A percentile compares a stretch with the other conserved stretches of the same genome.
Evolutionary conservation across 257 asterid genomes (phyloP).

Genomic region (Jacaranda mimosifolia): DNA sequence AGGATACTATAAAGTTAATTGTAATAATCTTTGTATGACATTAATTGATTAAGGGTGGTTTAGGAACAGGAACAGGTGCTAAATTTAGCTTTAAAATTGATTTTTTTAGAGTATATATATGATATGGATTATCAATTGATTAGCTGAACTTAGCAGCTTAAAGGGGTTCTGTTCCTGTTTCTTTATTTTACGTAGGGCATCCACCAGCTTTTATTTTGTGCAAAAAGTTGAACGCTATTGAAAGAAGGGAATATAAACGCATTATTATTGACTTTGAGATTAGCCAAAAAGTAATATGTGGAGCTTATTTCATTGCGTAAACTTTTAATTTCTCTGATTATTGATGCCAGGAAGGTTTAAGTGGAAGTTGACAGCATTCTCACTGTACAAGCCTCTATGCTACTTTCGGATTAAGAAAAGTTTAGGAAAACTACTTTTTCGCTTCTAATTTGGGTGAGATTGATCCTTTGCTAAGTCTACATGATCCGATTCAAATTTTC

Average conservation of each 20-base stretch:
- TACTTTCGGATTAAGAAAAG: too few relatives aligned
- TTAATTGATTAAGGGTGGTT: conserved; percentile 32
- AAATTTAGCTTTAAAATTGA: conserved; percentile 61
- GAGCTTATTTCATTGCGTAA: background rate
- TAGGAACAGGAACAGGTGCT: conserved; percentile 87
- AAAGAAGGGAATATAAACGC: background rate
- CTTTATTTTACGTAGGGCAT: conserved; percentile 40
- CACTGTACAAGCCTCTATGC: background rate
- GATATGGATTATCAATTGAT: conserved; percentile 28
- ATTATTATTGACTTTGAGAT: conserved; percentile 29
- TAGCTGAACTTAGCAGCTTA: conserved; percentile 77
- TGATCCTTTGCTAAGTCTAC: too few relatives aligned
- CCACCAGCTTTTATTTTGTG: conserved; percentile 39
- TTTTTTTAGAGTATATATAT: conserved; percentile 30
- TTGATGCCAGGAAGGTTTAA: conserved; percentile 14
- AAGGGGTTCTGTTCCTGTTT: conserved; percentile 65
- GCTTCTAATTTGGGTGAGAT: too few relatives aligned
- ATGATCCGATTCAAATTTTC: too few relatives aligned
- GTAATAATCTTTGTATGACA: conserved; percentile 35
- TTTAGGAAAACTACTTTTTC: too few relatives aligned
- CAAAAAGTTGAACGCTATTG: conserved; percentile 16
- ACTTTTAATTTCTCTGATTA: background rate
- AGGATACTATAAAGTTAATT: conserved; percentile 33
- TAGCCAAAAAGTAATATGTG: background rate
- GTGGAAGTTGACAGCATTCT: conserved; percentile 35